Evolutionary conservation across 306 rosid genomes (phyloP).

Genomic region (Begonia loranthoides): DNA sequence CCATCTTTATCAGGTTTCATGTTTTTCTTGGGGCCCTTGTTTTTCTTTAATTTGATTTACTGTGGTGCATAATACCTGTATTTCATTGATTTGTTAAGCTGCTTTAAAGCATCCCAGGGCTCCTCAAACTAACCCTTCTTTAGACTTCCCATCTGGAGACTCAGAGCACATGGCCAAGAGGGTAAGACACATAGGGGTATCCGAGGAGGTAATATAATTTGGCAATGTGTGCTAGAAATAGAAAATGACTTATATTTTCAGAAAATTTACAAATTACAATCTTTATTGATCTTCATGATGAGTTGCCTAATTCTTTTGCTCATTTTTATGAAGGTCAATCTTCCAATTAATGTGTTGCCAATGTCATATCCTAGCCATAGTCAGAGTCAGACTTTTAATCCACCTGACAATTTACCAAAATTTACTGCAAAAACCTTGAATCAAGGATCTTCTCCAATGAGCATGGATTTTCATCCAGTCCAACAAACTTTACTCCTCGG

Average conservation of each 20-base stretch:
- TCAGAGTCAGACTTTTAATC: constrained; percentile 59
- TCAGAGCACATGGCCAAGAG: constrained; percentile 84
- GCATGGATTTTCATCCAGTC: constrained; percentile 97
- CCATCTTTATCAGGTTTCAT: constrained; percentile 77
- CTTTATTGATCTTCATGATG: neutral
- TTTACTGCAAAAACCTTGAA: constrained; percentile 50
- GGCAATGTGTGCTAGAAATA: too few species aligned
- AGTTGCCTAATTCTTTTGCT: neutral
- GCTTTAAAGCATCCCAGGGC: constrained; percentile 96
- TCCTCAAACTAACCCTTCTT: constrained; percentile 80
- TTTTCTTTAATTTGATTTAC: constrained; percentile 1
- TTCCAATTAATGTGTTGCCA: constrained; percentile 81
- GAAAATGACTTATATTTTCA: too few species aligned
- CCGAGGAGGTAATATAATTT: constrained; percentile 55
- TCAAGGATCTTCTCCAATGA: constrained; percentile 95
- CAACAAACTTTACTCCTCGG: constrained; percentile 94
- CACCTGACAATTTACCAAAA: constrained; percentile 86
- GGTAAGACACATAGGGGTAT: constrained; percentile 64
- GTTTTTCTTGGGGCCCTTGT: constrained; percentile 6
- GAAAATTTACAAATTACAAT: too few species aligned
- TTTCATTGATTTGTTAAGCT: constrained; percentile 37
- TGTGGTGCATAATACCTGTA: constrained; percentile 9
- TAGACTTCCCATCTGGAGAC: constrained; percentile 80
- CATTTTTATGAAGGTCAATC: constrained; percentile 54
- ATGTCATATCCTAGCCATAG: constrained; percentile 49